These are phyloP conservation scores for Dendrobium chrysotoxum DNA, from an alignment of 106 monocot genomes.

Conservation along the genomic window DNA sequence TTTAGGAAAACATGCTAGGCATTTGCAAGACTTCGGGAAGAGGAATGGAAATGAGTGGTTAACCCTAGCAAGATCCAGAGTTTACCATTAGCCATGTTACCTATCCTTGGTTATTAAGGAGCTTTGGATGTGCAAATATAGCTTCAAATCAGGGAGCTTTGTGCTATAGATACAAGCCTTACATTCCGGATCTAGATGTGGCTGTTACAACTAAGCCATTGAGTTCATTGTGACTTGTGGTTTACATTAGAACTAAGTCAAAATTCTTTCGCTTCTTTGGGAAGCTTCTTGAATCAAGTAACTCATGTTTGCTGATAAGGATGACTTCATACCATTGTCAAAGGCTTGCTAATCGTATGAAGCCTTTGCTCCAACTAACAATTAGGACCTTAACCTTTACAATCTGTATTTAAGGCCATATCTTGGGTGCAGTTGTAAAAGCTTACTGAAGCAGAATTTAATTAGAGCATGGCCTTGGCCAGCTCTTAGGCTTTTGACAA, in stretches of 20 bases:
- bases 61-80: too few relatives aligned
- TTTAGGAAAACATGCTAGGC: not conserved
- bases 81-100: not conserved
- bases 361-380: not conserved
- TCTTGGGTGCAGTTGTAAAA: too few relatives aligned
- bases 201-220: not conserved
- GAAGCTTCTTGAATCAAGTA: too few relatives aligned
- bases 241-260: not conserved
- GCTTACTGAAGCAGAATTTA: not conserved
- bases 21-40: not conserved
- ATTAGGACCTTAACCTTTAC: not conserved
- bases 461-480: not conserved
- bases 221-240: not conserved
- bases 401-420: not conserved
- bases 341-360: not conserved
- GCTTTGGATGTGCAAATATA: not conserved
- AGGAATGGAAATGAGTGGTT: not conserved
- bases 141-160: not conserved
- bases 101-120: not conserved
- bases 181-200: not conserved
- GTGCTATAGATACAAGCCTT: not conserved
- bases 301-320: too few relatives aligned
- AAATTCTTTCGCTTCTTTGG: not conserved
- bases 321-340: too few relatives aligned
- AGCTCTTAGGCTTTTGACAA: not conserved